A percentile compares a stretch with the other conserved stretches of the same genome.
phyloP scores from a whole-genome alignment of 108 stramenopile genomes.

The Nannochloropsis gaditana region DNA sequence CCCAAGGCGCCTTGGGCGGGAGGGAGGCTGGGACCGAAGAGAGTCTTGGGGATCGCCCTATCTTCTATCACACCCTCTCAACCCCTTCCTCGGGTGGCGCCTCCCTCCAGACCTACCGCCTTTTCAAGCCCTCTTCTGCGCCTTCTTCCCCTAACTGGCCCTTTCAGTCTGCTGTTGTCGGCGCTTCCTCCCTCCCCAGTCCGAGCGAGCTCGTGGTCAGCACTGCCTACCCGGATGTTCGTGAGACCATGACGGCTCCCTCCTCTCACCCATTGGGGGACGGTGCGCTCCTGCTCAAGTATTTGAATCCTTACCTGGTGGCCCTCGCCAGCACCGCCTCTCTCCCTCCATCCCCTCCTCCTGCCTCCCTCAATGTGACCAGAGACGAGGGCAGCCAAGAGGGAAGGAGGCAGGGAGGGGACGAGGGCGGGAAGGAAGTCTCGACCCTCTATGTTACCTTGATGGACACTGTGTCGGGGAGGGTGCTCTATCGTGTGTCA shows the following conservation, averaged over 20 bases:
- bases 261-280: conserved; percentile 71
- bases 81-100: background rate
- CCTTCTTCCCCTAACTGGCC: background rate
- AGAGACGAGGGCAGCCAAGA: background rate
- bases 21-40: background rate
- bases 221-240: conserved; percentile 33
- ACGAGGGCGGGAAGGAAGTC: background rate
- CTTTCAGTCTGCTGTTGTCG: background rate
- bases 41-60: background rate
- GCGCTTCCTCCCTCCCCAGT: background rate
- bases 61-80: background rate
- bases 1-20: background rate
- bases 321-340: conserved; percentile 24
- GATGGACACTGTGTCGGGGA: conserved; percentile 79
- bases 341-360: background rate
- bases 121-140: background rate
- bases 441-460: background rate
- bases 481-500: conserved; percentile 73
- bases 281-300: conserved; percentile 82
- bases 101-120: background rate
- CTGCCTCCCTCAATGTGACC: background rate
- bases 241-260: conserved; percentile 68
- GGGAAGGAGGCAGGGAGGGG: background rate
- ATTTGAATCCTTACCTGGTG: conserved; percentile 82
- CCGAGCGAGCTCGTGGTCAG: conserved; percentile 19